phyloP scores from a whole-genome alignment of 352 stramenopile species.

The Sclerospora graminicola region DNA sequence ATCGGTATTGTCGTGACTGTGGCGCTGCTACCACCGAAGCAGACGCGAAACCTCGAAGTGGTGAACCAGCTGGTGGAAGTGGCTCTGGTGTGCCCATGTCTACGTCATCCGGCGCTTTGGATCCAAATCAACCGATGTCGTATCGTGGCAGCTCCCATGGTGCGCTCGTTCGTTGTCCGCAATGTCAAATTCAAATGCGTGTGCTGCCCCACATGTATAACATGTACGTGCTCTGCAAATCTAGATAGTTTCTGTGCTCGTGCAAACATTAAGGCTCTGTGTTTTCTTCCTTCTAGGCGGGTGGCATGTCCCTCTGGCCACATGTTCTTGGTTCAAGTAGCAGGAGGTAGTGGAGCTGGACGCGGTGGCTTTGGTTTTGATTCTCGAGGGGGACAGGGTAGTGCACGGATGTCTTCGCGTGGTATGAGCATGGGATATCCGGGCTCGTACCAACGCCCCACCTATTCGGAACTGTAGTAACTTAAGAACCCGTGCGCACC shows the following conservation, averaged over 20 bases:
- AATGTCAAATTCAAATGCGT: constrained; percentile 83
- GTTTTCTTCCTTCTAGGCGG: too few relatives aligned
- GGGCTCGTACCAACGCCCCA: constrained; percentile 38
- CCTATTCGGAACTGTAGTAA: constrained; percentile 48
- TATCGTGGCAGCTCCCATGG: constrained; percentile 75
- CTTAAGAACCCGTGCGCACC: not conserved
- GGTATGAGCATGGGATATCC: constrained; percentile 40
- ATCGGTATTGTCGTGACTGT: constrained; percentile 77
- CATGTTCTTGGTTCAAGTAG: too few relatives aligned
- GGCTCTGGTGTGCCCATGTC: constrained; percentile 14
- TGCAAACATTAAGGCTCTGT: too few relatives aligned
- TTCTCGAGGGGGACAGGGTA: constrained; percentile 13
- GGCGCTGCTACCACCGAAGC: constrained; percentile 39
- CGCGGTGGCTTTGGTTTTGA: too few relatives aligned
- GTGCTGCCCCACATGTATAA: constrained; percentile 86
- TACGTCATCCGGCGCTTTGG: constrained; percentile 6
- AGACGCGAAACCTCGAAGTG: constrained; percentile 54
- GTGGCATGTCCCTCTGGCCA: too few relatives aligned
- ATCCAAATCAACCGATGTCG: constrained; percentile 42
- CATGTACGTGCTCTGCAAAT: too few relatives aligned
- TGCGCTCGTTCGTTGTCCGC: constrained; percentile 73
- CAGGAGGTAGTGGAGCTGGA: too few relatives aligned
- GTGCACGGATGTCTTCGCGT: constrained; percentile 17
- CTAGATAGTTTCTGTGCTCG: too few relatives aligned
- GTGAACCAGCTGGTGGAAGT: constrained; percentile 18